A percentile compares a stretch with the other conserved stretches of the same genome.
Evolutionary conservation across 2,329 filamentous ascomycete genomes (phyloP).

Genomic region (Cadophora malorum): DNA sequence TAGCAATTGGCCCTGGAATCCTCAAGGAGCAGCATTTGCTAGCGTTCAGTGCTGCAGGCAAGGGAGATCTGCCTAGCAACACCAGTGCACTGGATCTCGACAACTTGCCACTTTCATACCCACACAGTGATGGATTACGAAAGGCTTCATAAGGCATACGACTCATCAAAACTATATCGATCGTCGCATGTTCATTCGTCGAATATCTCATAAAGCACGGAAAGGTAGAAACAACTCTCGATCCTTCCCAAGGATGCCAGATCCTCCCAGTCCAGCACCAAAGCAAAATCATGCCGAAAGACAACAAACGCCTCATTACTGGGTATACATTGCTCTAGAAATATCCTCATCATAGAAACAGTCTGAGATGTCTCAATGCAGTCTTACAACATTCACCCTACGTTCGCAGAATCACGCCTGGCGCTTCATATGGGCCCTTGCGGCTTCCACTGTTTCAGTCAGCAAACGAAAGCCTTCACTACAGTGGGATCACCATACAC

Average conservation of each 20-base stretch:
- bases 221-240: not conserved
- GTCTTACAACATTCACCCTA: not conserved
- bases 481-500: slow-evolving; percentile 23
- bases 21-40: not conserved
- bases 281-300: not conserved
- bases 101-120: not conserved
- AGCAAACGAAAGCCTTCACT: slow-evolving; percentile 16
- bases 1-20: slow-evolving; percentile 6
- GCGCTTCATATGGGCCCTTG: slow-evolving; percentile 31
- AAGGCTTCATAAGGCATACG: not conserved
- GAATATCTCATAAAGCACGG: not conserved
- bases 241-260: not conserved
- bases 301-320: not conserved
- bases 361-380: not conserved
- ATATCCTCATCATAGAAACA: not conserved
- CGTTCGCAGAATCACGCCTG: not conserved
- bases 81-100: not conserved
- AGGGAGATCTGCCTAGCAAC: slow-evolving; percentile 10
- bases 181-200: not conserved
- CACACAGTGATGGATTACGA: not conserved
- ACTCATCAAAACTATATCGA: not conserved
- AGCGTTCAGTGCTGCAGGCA: not conserved
- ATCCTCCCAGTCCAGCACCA: not conserved
- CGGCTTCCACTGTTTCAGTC: slow-evolving; percentile 34
- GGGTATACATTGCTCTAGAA: not conserved